phyloP scores from a whole-genome alignment of 495 filamentous ascomycete species.

The Aeminium ludgeri region DNA sequence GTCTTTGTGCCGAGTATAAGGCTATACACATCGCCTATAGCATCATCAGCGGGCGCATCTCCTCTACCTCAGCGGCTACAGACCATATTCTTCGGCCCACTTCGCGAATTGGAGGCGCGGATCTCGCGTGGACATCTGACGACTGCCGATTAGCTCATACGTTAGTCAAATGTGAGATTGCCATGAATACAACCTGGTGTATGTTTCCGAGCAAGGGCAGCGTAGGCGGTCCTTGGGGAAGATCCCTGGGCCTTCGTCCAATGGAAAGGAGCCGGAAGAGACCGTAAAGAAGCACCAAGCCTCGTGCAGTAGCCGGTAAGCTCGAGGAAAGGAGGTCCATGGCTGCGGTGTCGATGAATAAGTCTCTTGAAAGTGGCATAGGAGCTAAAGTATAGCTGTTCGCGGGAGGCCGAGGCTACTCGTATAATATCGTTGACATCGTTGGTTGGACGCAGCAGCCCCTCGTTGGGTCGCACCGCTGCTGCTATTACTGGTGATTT shows the following conservation, averaged over 20 bases:
- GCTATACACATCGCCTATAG: constrained; percentile 20
- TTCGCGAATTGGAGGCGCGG: constrained; percentile 27
- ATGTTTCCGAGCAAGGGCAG: constrained; percentile 28
- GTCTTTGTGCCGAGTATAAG: constrained; percentile 28
- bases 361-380: too few relatives aligned
- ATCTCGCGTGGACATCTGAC: constrained; percentile 23
- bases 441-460: too few relatives aligned
- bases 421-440: too few relatives aligned
- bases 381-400: too few relatives aligned
- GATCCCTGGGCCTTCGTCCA: constrained; percentile 3
- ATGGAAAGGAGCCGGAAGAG: background rate
- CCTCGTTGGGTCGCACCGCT: too few relatives aligned
- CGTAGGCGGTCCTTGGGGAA: constrained; percentile 25
- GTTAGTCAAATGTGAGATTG: background rate
- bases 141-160: constrained; percentile 7
- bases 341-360: too few relatives aligned
- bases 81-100: constrained; percentile 30
- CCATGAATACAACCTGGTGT: constrained; percentile 4
- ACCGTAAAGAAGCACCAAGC: background rate
- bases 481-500: too few relatives aligned
- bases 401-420: too few relatives aligned
- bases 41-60: background rate
- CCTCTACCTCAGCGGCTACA: background rate
- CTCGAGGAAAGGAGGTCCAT: background rate
- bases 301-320: background rate